A percentile compares a stretch with the other conserved stretches of the same genome.
These are phyloP conservation scores for Populus hybrid DNA, from an alignment of 441 rosid genomes.

Conservation along the genomic window DNA sequence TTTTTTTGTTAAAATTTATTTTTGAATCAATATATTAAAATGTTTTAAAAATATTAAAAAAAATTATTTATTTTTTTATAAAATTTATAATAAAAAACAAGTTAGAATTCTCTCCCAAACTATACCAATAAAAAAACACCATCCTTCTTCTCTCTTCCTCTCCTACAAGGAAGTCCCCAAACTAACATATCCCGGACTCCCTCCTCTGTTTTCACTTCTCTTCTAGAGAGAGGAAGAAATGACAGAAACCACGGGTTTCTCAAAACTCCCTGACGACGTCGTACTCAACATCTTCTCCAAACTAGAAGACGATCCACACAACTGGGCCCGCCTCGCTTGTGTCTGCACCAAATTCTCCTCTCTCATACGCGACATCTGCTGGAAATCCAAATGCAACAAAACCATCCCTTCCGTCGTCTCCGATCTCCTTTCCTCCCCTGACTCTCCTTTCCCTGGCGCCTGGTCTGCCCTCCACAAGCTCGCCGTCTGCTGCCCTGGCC, in stretches of 20 bases:
- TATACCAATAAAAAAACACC: neutral
- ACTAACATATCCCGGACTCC: neutral
- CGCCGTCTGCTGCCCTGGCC: constrained; percentile 90
- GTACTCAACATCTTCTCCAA: constrained; percentile 77
- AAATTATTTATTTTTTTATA: too few species aligned
- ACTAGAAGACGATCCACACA: constrained; percentile 77
- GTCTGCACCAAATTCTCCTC: constrained; percentile 37
- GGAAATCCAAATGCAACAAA: constrained; percentile 52
- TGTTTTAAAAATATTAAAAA: too few species aligned
- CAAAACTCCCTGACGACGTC: constrained; percentile 64
- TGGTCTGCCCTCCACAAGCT: constrained; percentile 84
- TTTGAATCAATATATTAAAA: too few species aligned
- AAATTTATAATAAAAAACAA: too few species aligned
- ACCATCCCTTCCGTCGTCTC: constrained; percentile 58
- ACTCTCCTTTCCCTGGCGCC: constrained; percentile 41
- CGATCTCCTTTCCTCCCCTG: constrained; percentile 50
- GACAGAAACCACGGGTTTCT: constrained; percentile 46
- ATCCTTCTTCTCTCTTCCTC: neutral
- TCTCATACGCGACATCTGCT: constrained; percentile 63
- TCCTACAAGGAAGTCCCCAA: neutral
- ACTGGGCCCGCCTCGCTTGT: constrained; percentile 49
- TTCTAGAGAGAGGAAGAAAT: constrained; percentile 5
- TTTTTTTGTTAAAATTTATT: too few species aligned
- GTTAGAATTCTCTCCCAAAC: too few species aligned
- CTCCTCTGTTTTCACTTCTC: too few species aligned